These are phyloP conservation scores for Glycine soja DNA, from an alignment of 306 rosid genomes.

Conservation along the genomic window DNA sequence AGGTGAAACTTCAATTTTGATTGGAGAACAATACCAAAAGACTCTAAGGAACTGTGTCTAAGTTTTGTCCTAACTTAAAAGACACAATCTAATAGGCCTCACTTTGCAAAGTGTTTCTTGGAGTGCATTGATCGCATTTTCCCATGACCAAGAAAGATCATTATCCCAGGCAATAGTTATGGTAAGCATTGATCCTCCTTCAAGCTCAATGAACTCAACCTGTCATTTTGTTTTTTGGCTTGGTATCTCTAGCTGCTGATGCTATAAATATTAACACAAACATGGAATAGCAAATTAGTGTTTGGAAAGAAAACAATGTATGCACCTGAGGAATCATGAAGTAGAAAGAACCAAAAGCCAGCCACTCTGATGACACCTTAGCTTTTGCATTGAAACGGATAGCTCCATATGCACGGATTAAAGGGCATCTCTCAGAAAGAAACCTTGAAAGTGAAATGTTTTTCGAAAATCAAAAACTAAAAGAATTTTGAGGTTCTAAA, in stretches of 20 bases:
- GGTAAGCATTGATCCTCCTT: slow-evolving; percentile 82
- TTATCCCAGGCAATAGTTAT: slow-evolving; percentile 90
- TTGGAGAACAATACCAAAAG: background rate
- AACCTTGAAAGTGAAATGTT: slow-evolving; percentile 59
- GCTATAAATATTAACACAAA: slow-evolving; percentile 59
- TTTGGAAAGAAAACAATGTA: slow-evolving; percentile 46
- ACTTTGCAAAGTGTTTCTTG: slow-evolving; percentile 78
- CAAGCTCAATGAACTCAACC: slow-evolving; percentile 96
- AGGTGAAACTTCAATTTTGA: background rate
- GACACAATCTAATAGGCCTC: slow-evolving; percentile 26
- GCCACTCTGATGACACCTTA: slow-evolving; percentile 82
- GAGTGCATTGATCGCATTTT: slow-evolving; percentile 67
- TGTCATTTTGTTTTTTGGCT: slow-evolving; percentile 64
- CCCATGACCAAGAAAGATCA: slow-evolving; percentile 78
- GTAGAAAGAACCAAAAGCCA: slow-evolving; percentile 86
- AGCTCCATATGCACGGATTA: slow-evolving; percentile 89
- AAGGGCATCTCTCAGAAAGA: slow-evolving; percentile 78
- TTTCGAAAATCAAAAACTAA: background rate
- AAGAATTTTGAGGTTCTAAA: slow-evolving; percentile 3
- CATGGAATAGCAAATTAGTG: slow-evolving; percentile 42
- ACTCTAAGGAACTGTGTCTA: background rate
- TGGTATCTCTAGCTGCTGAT: slow-evolving; percentile 66
- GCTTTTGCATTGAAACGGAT: slow-evolving; percentile 81
- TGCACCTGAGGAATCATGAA: slow-evolving; percentile 95
- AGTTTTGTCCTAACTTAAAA: background rate